Base-by-base conservation (phyloP, 331 rosid species). In the Acacia pycnantha region DNA sequence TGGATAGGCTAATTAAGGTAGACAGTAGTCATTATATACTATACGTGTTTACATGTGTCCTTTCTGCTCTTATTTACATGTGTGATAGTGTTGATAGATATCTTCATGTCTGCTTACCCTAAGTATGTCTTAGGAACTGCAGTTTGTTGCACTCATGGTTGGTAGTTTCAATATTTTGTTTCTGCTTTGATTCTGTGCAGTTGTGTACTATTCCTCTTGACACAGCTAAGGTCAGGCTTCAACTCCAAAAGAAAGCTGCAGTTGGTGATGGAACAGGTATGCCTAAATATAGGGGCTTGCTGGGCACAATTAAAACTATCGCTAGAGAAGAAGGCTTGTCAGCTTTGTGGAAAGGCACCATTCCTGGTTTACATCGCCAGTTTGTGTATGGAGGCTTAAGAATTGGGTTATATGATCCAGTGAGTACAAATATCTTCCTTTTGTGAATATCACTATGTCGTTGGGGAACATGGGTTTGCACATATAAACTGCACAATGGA, bases 291-390 rank as follows among this genome's bases (percentile, higher is more conserved):
- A 89, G 66, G 74, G 98, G 99, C 58, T 86, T 93, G 84, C 83
- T 93, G 77, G 95, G 89, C 54, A 93, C 99, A 0, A 68, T 93
- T 44, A 79, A 90, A 77, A 96, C 98, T 62, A 92, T 96, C 64
- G 93, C 98, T 65, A 86, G 92, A 86, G 99, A 96, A 90, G 98
- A 96, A 89, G 99, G 99, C 35, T 40, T 90, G 77, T 83, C 84
- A 61, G 96, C 99, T 44, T 85, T 96, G 56, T 96, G 99, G 98
- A 96, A 88, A 84, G 99, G 99, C 81, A 84, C 94, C 77, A 80
- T 96, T 88, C 97, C 99, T 61, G 99, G 99, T 73, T 87, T 96
- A 74, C 99, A 96, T 65, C 97, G 99, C 67, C 99, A 96, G 76
- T 96, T 92, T 80, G 53, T 96, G 77, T 96, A 96, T 80, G 99